A percentile compares a stretch with the other conserved stretches of the same genome.
These are phyloP conservation scores for Apiotrichum veenhuisii DNA, from an alignment of 1,284 basidiomycete genomes.

Conservation along the genomic window DNA sequence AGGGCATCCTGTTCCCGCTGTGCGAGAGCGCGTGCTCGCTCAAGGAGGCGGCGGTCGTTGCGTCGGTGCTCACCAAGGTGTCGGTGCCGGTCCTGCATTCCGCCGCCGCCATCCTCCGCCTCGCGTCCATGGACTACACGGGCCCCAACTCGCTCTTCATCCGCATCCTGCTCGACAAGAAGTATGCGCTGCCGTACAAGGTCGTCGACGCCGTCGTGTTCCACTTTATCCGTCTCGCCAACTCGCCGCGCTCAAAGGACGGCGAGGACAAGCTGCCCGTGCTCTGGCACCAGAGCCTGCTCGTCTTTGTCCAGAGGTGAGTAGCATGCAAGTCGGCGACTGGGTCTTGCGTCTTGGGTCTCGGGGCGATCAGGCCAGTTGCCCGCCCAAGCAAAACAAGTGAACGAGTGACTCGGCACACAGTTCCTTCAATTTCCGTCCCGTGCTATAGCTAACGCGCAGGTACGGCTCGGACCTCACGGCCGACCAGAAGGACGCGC, in stretches of 20 bases:
- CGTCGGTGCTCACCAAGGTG: conserved; percentile 84
- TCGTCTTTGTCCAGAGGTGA: conserved; percentile 90
- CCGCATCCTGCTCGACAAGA: conserved; percentile 94
- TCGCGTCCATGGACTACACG: conserved; percentile 95
- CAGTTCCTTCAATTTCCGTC: not conserved
- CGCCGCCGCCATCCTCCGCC: conserved; percentile 86
- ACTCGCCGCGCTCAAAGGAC: conserved; percentile 70
- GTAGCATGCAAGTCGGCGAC: too few relatives aligned
- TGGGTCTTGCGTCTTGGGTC: too few relatives aligned
- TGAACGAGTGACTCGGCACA: too few relatives aligned
- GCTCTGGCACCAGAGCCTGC: conserved; percentile 94
- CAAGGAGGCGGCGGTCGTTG: conserved; percentile 92
- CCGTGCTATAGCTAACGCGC: too few relatives aligned
- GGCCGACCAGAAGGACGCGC: conserved; percentile 93
- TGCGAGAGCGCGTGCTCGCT: conserved; percentile 85
- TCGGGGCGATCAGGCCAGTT: too few relatives aligned
- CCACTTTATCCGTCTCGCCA: conserved; percentile 93
- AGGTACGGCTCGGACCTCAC: conserved; percentile 90
- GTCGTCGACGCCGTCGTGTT: conserved; percentile 96
- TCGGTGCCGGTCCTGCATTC: conserved; percentile 95
- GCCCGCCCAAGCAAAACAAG: too few relatives aligned
- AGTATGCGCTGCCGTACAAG: conserved; percentile 96
- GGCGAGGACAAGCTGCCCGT: conserved; percentile 72
- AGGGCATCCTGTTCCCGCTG: conserved; percentile 94
- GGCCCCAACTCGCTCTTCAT: conserved; percentile 97